Conservation (phyloP, 1,139 yeast genomes). For the Pichia sp. region DNA sequence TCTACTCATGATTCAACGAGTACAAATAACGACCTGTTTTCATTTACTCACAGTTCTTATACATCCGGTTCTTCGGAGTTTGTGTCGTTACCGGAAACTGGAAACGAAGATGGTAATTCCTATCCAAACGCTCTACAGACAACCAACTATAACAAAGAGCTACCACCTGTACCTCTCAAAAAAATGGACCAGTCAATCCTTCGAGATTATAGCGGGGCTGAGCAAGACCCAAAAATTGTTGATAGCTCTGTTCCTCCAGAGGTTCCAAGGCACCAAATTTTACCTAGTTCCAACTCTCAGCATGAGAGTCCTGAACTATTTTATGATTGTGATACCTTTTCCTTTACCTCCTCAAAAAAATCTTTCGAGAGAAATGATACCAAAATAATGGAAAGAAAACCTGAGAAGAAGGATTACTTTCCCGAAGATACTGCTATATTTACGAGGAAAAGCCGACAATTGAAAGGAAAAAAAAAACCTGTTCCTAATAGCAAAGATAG, state of each 20-base stretch:
- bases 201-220: constrained; percentile 18
- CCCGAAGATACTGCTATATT: constrained; percentile 24
- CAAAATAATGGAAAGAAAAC: neutral
- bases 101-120: neutral
- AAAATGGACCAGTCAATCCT: constrained; percentile 20
- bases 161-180: constrained; percentile 24
- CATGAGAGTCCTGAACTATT: neutral
- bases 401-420: constrained; percentile 10
- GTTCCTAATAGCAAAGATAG: constrained; percentile 1
- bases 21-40: constrained; percentile 9
- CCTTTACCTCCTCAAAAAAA: constrained; percentile 5
- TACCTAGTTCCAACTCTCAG: neutral
- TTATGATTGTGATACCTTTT: constrained; percentile 9
- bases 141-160: constrained; percentile 13
- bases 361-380: neutral
- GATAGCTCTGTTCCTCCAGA: constrained; percentile 16
- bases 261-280: constrained; percentile 15
- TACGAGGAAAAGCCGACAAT: constrained; percentile 18
- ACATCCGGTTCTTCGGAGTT: constrained; percentile 5
- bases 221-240: neutral
- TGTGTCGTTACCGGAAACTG: neutral
- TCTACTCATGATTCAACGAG: constrained; percentile 7
- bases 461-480: neutral
- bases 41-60: constrained; percentile 6
- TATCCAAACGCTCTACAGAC: constrained; percentile 1